A percentile compares a stretch with the other conserved stretches of the same genome.
Evolutionary conservation across 441 rosid genomes (phyloP).

Genomic region (Mallotus japonicus): DNA sequence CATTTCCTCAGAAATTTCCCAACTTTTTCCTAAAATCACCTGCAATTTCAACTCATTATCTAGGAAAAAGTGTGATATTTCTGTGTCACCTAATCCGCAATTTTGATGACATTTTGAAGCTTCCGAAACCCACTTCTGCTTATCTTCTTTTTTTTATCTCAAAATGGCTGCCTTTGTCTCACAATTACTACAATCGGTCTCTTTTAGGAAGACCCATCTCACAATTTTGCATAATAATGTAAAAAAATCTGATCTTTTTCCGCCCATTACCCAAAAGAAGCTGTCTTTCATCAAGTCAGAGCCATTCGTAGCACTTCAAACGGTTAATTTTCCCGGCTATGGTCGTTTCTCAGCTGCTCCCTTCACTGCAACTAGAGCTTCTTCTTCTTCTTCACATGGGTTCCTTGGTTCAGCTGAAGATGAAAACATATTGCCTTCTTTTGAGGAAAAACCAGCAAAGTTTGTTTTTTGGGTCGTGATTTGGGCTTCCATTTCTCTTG

Average conservation of each 20-base stretch:
- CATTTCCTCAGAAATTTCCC: not conserved
- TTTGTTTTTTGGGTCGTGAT: constrained; percentile 54
- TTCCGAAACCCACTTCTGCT: not conserved
- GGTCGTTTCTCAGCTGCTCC: constrained; percentile 19
- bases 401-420: constrained; percentile 35
- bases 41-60: not conserved
- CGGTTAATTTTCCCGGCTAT: not conserved
- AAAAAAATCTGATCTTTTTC: constrained; percentile 3
- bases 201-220: constrained; percentile 37
- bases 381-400: constrained; percentile 37
- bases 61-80: not conserved
- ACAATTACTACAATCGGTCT: constrained; percentile 30
- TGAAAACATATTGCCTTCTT: constrained; percentile 31
- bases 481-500: constrained; percentile 71
- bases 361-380: constrained; percentile 19
- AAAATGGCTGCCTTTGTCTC: constrained; percentile 50
- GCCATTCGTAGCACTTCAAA: constrained; percentile 23
- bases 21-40: not conserved
- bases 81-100: not conserved
- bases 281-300: constrained; percentile 23
- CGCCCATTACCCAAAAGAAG: constrained; percentile 14
- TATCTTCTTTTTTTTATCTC: not conserved
- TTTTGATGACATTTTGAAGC: not conserved
- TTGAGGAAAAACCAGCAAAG: constrained; percentile 43
- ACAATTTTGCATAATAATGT: constrained; percentile 23